These are phyloP conservation scores for Lactarius sanguifluus DNA, from an alignment of 768 basidiomycete genomes.

Conservation along the genomic window DNA sequence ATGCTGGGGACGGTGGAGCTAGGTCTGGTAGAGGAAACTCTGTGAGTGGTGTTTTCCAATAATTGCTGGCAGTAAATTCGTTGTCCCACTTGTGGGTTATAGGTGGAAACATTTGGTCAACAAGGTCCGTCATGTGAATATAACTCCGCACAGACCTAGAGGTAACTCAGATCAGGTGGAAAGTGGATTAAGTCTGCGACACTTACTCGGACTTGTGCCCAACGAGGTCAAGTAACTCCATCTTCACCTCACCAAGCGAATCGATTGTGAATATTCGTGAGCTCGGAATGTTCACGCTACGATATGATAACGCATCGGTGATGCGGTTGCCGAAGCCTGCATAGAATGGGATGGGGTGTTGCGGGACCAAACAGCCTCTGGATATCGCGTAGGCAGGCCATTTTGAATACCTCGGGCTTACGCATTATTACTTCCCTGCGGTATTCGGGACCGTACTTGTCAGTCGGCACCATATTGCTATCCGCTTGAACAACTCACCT, in stretches of 20 bases:
- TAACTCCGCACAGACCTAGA: conserved; percentile 53
- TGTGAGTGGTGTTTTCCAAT: conserved; percentile 81
- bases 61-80: conserved; percentile 97
- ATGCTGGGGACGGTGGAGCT: conserved; percentile 85
- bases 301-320: conserved; percentile 97
- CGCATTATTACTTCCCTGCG: conserved; percentile 95
- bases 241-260: conserved; percentile 91
- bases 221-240: conserved; percentile 93
- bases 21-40: conserved; percentile 79
- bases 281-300: conserved; percentile 92
- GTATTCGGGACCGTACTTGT: not conserved
- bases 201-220: conserved; percentile 95
- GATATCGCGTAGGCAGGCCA: conserved; percentile 97
- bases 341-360: conserved; percentile 77
- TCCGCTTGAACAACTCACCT: conserved; percentile 53
- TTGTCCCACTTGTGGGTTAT: conserved; percentile 86
- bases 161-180: not conserved
- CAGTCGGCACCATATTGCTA: not conserved
- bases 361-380: conserved; percentile 82
- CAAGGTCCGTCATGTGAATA: conserved; percentile 99
- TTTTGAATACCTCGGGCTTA: conserved; percentile 99
- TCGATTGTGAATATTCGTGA: conserved; percentile 97
- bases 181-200: not conserved
- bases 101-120: conserved; percentile 99
- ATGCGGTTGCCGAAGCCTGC: conserved; percentile 98